Evolutionary conservation across 2,329 filamentous ascomycete genomes (phyloP), one percentile per base, ranked within the genome.

Genomic region (Sarocladium brachiariae): DNA sequence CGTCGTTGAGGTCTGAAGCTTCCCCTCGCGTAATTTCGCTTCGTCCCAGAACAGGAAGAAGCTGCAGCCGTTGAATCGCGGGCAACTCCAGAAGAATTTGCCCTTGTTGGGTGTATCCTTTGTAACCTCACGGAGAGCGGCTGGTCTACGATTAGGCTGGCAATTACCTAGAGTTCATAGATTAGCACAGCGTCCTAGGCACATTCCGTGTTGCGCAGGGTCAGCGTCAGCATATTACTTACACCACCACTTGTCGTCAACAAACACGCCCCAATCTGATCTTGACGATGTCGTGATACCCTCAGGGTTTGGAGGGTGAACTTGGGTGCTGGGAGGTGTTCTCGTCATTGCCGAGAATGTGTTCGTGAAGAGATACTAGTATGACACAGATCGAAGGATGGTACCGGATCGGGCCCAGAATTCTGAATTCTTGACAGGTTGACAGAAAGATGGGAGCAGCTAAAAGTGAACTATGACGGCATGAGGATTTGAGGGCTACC

Each of bases 1-100:
- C 39, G 25, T 16, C 18, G 25, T 45, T 31, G 30, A 31, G 35
- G 9, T 30, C 13, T 13, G 19, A 6, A 58, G 51, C 3, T 58
- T 59, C 1, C 52, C 59, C 55, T 70, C 62, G 4, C 63, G 62
- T 18, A 54, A 49, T 30, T 57, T 53, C 9, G 71, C 70, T 1
- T 63, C 61, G 7, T 74, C 66, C n/a, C 65, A 62, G 67, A 68
- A 76, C 19, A 75, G 56, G 52, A 74, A 77, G 57, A 76, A 73
- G 6, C 57, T 50, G 58, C 74, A 77, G 43, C 63, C 61, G 6
- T 61, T 60, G 7, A 59, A 57, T n/a, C 57, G 52, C 6, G 58
- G 56, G 56, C 74, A 76, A 9, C 61, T 65, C 60, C 67, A 74
- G 57, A 73, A 76, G 47, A 60, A 63, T 47, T 61, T 66, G 21